These are phyloP conservation scores for Rhododendron kiyosumense DNA, from an alignment of 148 eudicot species.

Conservation along the genomic window DNA sequence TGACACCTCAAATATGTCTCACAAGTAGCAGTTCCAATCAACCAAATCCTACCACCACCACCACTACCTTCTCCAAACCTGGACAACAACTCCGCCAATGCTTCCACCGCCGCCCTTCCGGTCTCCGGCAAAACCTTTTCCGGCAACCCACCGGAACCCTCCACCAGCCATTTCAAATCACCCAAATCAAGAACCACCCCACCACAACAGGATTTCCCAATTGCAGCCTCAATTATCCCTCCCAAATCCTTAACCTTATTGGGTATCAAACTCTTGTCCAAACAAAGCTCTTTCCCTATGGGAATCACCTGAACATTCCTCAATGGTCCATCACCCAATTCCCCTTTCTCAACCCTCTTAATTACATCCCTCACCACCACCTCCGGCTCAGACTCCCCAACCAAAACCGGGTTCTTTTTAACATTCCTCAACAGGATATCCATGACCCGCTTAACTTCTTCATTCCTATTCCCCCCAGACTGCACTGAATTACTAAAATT, in stretches of 20 bases:
- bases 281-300: constrained; percentile 36
- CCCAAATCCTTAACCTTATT: constrained; percentile 45
- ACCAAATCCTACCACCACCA: constrained; percentile 45
- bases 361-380: constrained; percentile 51
- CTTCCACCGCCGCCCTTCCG: constrained; percentile 35
- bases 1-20: constrained; percentile 93
- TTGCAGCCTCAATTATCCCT: constrained; percentile 36
- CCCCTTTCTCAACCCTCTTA: constrained; percentile 46
- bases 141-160: constrained; percentile 15
- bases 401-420: constrained; percentile 71
- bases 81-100: constrained; percentile 35
- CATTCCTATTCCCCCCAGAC: constrained; percentile 28
- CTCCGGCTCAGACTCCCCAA: constrained; percentile 63
- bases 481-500: constrained; percentile 14
- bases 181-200: constrained; percentile 71
- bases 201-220: constrained; percentile 22
- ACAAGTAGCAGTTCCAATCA: constrained; percentile 89
- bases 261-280: constrained; percentile 23
- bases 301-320: constrained; percentile 47
- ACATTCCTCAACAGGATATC: constrained; percentile 44
- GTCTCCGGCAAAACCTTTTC: constrained; percentile 26
- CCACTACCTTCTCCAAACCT: constrained; percentile 27
- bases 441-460: constrained; percentile 54
- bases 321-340: constrained; percentile 36
- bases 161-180: constrained; percentile 55